Evolutionary conservation across 768 basidiomycete species (phyloP).

Genomic region (Coprinopsis sp.): DNA sequence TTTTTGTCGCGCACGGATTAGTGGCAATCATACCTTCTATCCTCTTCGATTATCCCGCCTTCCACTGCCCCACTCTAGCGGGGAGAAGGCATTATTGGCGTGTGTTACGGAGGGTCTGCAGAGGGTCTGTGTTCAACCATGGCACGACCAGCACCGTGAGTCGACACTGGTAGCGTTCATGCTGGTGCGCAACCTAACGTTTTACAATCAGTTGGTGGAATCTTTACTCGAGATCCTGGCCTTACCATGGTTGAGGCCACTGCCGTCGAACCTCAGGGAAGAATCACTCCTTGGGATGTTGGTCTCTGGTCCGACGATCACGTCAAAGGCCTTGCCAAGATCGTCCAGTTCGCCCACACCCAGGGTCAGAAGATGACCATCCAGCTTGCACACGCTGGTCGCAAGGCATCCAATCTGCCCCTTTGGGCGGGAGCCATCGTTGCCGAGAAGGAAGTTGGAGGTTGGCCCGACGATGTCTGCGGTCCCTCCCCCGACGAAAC

Average conservation of each 20-base stretch:
- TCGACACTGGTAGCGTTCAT: slow-evolving; percentile 25
- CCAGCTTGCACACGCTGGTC: slow-evolving; percentile 72
- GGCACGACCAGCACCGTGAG: slow-evolving; percentile 60
- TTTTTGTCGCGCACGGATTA: too few species aligned
- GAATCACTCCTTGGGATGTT: slow-evolving; percentile 62
- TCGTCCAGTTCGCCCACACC: slow-evolving; percentile 70
- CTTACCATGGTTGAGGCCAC: slow-evolving; percentile 64
- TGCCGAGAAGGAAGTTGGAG: slow-evolving; percentile 37
- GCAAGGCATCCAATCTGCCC: slow-evolving; percentile 63
- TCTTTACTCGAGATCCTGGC: slow-evolving; percentile 50
- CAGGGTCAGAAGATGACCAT: slow-evolving; percentile 67
- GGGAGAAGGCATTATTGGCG: too few species aligned
- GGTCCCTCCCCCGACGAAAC: slow-evolving; percentile 46
- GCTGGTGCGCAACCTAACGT: slow-evolving; percentile 10
- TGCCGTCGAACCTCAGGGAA: slow-evolving; percentile 53
- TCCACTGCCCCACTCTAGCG: too few species aligned
- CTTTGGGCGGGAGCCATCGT: slow-evolving; percentile 44
- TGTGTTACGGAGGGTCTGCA: too few species aligned
- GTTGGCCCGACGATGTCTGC: slow-evolving; percentile 51
- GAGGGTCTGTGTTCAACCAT: slow-evolving; percentile 46
- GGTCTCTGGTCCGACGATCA: slow-evolving; percentile 67
- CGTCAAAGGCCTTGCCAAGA: slow-evolving; percentile 28
- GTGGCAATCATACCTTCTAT: too few species aligned
- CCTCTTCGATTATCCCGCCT: too few species aligned
- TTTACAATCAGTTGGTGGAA: slow-evolving; percentile 41